phyloP scores from a whole-genome alignment of 148 eudicot species.

The Hydrangea macrophylla region DNA sequence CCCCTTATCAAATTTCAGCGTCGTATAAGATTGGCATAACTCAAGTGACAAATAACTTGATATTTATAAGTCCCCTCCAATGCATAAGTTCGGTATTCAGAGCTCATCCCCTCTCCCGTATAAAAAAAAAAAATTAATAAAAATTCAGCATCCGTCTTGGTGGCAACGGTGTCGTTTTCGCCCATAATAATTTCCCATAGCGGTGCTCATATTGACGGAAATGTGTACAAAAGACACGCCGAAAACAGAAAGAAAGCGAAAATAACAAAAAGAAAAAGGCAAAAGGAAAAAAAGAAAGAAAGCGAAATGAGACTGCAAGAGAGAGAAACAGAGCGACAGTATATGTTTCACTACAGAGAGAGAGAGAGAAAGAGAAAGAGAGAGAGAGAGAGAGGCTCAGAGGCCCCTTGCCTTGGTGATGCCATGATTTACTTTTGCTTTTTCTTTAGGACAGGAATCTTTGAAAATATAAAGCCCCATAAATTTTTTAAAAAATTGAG shows the following conservation, averaged over 20 bases:
- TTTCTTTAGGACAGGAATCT: constrained; percentile 45
- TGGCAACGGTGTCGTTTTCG: no score
- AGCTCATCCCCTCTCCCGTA: no score
- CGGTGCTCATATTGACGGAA: constrained; percentile 10
- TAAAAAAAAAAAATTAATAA: no score
- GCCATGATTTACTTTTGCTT: constrained; percentile 32
- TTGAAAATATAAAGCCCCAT: constrained; percentile 35
- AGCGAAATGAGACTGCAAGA: constrained; percentile 23
- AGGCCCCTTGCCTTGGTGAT: neutral
- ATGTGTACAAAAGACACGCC: neutral
- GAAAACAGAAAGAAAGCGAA: constrained; percentile 9
- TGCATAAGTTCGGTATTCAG: no score
- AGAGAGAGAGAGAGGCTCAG: constrained; percentile 14
- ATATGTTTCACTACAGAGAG: constrained; percentile 8
- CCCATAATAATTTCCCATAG: no score
- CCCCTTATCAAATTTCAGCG: no score
- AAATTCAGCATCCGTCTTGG: no score
- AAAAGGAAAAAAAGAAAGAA: constrained; percentile 14
- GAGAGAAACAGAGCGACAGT: neutral
- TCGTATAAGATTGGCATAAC: no score
- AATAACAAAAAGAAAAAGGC: constrained; percentile 4
- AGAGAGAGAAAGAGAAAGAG: constrained; percentile 12
- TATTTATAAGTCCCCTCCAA: no score
- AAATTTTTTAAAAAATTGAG: no score
- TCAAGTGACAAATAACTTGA: no score